phyloP scores from a whole-genome alignment of 2,329 filamentous ascomycete species.

The Fusarium buxicola region DNA sequence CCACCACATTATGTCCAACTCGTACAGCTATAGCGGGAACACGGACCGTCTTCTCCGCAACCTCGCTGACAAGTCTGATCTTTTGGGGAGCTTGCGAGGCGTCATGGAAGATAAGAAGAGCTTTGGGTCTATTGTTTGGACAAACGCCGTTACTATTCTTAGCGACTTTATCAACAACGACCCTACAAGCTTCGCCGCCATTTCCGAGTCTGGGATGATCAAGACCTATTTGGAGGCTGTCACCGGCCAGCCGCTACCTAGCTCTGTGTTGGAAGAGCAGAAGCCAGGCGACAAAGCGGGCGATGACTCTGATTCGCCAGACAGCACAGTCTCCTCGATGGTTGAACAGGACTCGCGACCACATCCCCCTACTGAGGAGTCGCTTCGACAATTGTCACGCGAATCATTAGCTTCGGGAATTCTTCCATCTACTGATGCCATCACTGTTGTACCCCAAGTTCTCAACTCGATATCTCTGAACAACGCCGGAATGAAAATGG shows the following conservation, averaged over 20 bases:
- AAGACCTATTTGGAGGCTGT: conserved; percentile 87
- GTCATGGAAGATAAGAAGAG: conserved; percentile 83
- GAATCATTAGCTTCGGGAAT: conserved; percentile 75
- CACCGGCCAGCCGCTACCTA: conserved; percentile 64
- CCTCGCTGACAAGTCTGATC: conserved; percentile 89
- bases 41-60: conserved; percentile 93
- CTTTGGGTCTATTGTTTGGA: conserved; percentile 96
- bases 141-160: conserved; percentile 88
- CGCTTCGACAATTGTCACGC: conserved; percentile 59
- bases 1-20: conserved; percentile 92
- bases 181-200: conserved; percentile 95
- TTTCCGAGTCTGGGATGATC: conserved; percentile 92
- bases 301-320: conserved; percentile 53
- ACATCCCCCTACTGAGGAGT: conserved; percentile 65
- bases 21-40: conserved; percentile 75
- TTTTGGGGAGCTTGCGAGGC: conserved; percentile 81
- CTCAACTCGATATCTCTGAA: conserved; percentile 96
- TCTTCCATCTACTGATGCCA: conserved; percentile 87
- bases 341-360: conserved; percentile 54
- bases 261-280: conserved; percentile 45
- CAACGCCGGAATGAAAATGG: conserved; percentile 85
- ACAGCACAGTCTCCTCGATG: conserved; percentile 55
- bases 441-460: conserved; percentile 85
- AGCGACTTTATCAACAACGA: conserved; percentile 99
- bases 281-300: conserved; percentile 47